A percentile compares a stretch with the other conserved stretches of the same genome.
Conservation (phyloP, 202 grass and related monocot species). For the Setaria italica region DNA sequence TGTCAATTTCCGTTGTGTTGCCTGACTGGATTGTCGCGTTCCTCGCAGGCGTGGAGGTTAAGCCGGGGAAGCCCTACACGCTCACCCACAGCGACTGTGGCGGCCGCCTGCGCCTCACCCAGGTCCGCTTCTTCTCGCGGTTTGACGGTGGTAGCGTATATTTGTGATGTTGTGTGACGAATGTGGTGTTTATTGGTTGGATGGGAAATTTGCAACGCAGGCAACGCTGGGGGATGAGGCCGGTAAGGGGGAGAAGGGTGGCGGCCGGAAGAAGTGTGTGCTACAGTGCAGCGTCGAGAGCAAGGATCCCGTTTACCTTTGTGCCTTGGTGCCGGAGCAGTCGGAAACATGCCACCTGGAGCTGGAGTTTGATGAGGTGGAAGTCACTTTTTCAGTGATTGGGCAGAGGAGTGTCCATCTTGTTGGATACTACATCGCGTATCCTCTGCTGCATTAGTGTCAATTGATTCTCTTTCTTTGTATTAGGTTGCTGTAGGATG, state of each 20-base stretch:
- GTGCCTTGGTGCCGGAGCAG: slow-evolving; percentile 47
- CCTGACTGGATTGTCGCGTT: not conserved
- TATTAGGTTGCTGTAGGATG: not conserved
- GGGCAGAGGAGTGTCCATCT: slow-evolving; percentile 60
- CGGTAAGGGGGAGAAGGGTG: slow-evolving; percentile 42
- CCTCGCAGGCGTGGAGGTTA: slow-evolving; percentile 71
- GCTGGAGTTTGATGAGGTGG: slow-evolving; percentile 70
- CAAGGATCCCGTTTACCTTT: slow-evolving; percentile 58
- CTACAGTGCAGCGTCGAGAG: slow-evolving; percentile 61
- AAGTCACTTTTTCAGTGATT: slow-evolving; percentile 58
- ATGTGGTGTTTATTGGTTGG: not conserved
- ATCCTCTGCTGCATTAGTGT: slow-evolving; percentile 43
- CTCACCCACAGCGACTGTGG: slow-evolving; percentile 41
- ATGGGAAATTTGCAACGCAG: slow-evolving; percentile 31
- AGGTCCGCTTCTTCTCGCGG: slow-evolving; percentile 42
- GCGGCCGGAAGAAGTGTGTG: slow-evolving; percentile 35
- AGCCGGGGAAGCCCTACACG: slow-evolving; percentile 79
- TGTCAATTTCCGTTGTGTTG: not conserved
- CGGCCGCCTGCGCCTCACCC: slow-evolving; percentile 74
- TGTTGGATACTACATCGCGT: slow-evolving; percentile 56
- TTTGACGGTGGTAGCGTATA: not conserved
- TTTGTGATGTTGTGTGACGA: not conserved
- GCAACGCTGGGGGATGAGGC: slow-evolving; percentile 59
- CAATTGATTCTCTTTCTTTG: not conserved
- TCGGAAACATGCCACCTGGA: slow-evolving; percentile 59